Evolutionary conservation across 306 rosid genomes (phyloP), one percentile per base, ranked within the genome.

Genomic region (Corylus americana): DNA sequence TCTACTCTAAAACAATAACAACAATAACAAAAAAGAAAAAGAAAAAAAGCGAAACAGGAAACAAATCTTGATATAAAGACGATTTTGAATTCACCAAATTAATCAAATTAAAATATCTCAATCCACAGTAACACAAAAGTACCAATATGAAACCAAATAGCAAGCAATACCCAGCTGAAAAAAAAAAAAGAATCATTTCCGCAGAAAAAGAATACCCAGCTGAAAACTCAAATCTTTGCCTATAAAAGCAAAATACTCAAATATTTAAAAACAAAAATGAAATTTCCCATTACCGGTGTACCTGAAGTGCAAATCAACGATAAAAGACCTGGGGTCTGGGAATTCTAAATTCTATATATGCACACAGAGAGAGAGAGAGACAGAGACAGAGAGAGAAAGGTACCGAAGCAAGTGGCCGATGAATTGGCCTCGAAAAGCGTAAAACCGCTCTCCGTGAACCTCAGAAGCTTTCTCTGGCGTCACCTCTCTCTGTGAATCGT

Each of bases 331-430:
- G 37, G 76, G 86, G 74, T 79, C 74, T 72, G 53, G 73, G 82
- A 75, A 80, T 79, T 63, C 74, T 54, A 80, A 20, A 74, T 5
- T 5, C 54, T 47, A 48, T 7, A 20, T n/a, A 2, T 55, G 35
- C 35, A 22, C 22, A 22, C 22, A 22, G 22, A 22, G 22, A 37
- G 27, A 37, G 27, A 54, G 42, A 35, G 49, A 74, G 54, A 73
- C 62, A 77, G 47, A 79, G 16, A 64, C 57, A 75, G 73, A 4
- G 25, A 22, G 25, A 22, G 25, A 22, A 22, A 22, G 22, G 27
- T 89, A 92, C 97, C 97, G 84, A 86, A 73, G 49, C 16, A 82
- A 29, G 83, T 82, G 90, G 42, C 73, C 67, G 54, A 61, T 42
- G 51, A 74, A 79, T 9, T 71, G 73, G 82, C 84, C 83, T 85